Evolutionary conservation across 352 stramenopile genomes (phyloP).

Genomic region (Globisporangium recalcitrans): DNA sequence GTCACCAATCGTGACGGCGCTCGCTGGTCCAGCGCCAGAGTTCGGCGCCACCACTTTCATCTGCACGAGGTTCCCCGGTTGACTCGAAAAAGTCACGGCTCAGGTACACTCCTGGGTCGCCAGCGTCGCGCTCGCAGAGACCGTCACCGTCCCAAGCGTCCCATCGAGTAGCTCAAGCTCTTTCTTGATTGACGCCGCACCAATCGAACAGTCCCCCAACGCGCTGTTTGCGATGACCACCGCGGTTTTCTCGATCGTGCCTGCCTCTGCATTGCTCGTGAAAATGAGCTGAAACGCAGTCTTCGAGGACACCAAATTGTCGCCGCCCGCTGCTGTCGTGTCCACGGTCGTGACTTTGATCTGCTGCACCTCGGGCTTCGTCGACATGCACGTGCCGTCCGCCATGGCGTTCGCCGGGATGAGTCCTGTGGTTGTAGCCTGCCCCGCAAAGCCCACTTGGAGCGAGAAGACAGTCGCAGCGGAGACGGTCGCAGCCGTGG

Average conservation of each 20-base stretch:
- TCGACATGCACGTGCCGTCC: slow-evolving; percentile 58
- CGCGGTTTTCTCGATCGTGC: slow-evolving; percentile 53
- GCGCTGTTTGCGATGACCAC: slow-evolving; percentile 80
- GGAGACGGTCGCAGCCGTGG: slow-evolving; percentile 30
- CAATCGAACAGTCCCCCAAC: slow-evolving; percentile 74
- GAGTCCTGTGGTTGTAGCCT: slow-evolving; percentile 55
- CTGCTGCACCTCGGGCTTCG: slow-evolving; percentile 81
- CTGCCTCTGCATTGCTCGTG: slow-evolving; percentile 53
- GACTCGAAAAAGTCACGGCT: slow-evolving; percentile 87
- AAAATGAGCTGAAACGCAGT: slow-evolving; percentile 89
- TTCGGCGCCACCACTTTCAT: slow-evolving; percentile 59
- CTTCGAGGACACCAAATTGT: slow-evolving; percentile 81
- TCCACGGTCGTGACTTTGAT: slow-evolving; percentile 89
- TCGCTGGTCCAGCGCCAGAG: slow-evolving; percentile 28
- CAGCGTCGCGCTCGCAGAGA: slow-evolving; percentile 35
- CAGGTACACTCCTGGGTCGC: slow-evolving; percentile 80
- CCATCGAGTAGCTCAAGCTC: slow-evolving; percentile 44
- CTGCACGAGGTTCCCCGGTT: slow-evolving; percentile 81
- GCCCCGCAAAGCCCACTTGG: slow-evolving; percentile 34
- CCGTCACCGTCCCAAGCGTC: slow-evolving; percentile 40
- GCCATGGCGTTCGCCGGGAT: slow-evolving; percentile 80
- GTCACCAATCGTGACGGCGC: slow-evolving; percentile 53
- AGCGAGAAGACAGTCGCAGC: slow-evolving; percentile 39
- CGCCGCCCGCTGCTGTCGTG: slow-evolving; percentile 85
- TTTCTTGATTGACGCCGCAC: slow-evolving; percentile 38